These are phyloP conservation scores for Pichia nanzhaoensis DNA, from an alignment of 805 yeast species.

Conservation along the genomic window DNA sequence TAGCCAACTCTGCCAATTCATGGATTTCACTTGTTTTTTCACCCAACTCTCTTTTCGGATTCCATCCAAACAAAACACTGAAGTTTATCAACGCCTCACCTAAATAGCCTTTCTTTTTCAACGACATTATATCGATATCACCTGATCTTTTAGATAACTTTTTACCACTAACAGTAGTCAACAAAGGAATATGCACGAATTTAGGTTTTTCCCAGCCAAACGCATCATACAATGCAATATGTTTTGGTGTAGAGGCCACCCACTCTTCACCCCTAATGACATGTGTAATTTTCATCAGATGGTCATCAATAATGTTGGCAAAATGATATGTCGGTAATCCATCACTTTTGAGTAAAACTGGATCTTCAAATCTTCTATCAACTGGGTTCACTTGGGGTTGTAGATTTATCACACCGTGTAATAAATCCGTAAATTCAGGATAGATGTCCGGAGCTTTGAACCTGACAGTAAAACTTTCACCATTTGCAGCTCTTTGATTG, in stretches of 20 bases:
- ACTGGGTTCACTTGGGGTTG: conserved; percentile 70
- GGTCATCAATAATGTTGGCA: conserved; percentile 94
- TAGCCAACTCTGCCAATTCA: conserved; percentile 43
- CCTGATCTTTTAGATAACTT: conserved; percentile 84
- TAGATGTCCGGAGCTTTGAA: conserved; percentile 70
- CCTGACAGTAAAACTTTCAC: conserved; percentile 51
- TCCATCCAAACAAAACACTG: conserved; percentile 91
- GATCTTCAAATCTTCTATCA: conserved; percentile 83
- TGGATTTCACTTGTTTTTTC: conserved; percentile 46
- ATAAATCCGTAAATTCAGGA: conserved; percentile 59
- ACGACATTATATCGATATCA: conserved; percentile 61
- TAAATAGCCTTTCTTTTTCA: conserved; percentile 55
- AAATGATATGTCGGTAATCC: conserved; percentile 94
- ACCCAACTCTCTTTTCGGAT: conserved; percentile 59
- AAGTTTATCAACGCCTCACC: conserved; percentile 89
- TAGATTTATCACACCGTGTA: conserved; percentile 70
- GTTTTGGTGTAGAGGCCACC: conserved; percentile 95
- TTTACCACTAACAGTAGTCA: conserved; percentile 65
- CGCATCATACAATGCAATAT: conserved; percentile 76
- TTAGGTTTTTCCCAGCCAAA: conserved; percentile 80
- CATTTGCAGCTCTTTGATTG: conserved; percentile 28
- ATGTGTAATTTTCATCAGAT: conserved; percentile 85
- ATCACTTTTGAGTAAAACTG: conserved; percentile 85
- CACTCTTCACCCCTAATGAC: conserved; percentile 98
- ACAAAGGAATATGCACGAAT: conserved; percentile 83